These are phyloP conservation scores for Agrocybe pediades DNA, from an alignment of 768 basidiomycete genomes.

Conservation along the genomic window DNA sequence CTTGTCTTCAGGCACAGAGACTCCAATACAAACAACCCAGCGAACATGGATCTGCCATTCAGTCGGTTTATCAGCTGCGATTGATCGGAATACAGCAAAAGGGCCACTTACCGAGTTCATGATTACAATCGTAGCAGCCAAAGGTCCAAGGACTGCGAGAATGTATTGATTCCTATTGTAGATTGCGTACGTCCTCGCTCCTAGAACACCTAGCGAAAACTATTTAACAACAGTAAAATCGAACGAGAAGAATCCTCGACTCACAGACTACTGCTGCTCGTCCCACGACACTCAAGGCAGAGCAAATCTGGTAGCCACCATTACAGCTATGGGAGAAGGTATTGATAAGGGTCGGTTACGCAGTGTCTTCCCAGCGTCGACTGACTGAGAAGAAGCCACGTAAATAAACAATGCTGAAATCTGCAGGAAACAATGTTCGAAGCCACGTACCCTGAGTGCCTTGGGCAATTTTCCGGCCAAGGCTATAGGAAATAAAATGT, in stretches of 20 bases:
- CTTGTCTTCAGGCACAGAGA: not conserved
- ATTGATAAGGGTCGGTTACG: not conserved
- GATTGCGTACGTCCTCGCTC: constrained; percentile 1
- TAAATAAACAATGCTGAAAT: no score
- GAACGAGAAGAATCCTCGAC: not conserved
- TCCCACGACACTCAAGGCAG: constrained; percentile 7
- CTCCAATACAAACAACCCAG: not conserved
- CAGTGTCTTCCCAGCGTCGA: not conserved
- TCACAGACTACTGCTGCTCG: constrained; percentile 7
- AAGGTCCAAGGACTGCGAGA: not conserved
- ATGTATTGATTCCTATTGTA: not conserved
- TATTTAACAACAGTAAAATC: not conserved
- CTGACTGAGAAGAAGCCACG: not conserved
- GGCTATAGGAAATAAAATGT: not conserved
- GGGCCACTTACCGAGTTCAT: not conserved
- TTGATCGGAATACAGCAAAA: not conserved
- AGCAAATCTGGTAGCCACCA: constrained; percentile 7
- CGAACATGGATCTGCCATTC: not conserved
- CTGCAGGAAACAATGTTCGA: not conserved
- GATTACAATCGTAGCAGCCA: not conserved
- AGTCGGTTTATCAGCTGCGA: not conserved
- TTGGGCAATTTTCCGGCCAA: not conserved
- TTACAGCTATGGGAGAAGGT: constrained; percentile 7
- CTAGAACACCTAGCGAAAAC: not conserved
- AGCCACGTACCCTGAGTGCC: not conserved